phyloP scores from a whole-genome alignment of 345 rosid genomes.

The Odontarrhena argentea region DNA sequence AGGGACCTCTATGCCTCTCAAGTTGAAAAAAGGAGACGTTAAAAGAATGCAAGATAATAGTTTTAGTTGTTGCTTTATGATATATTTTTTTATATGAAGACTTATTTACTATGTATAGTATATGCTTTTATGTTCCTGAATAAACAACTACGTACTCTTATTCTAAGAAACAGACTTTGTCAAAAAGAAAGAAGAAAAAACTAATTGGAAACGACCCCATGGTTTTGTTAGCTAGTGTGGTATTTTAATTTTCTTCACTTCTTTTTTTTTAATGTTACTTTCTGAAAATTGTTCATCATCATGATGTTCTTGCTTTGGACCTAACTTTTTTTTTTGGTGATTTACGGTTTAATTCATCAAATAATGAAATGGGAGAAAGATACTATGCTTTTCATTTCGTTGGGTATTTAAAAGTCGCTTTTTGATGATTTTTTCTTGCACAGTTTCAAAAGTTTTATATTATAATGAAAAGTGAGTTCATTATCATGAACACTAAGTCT shows the following conservation, averaged over 20 bases:
- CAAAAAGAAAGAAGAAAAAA: background rate
- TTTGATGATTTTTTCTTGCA: constrained; percentile 37
- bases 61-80: background rate
- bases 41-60: constrained; percentile 15
- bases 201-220: constrained; percentile 11
- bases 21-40: constrained; percentile 4
- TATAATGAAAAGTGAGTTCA: constrained; percentile 7
- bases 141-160: constrained; percentile 7
- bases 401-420: constrained; percentile 38
- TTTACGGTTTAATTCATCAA: constrained; percentile 30
- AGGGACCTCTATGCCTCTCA: constrained; percentile 24
- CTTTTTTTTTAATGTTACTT: constrained; percentile 25
- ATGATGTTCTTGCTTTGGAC: constrained; percentile 35
- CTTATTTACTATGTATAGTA: background rate
- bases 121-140: constrained; percentile 16
- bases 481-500: background rate
- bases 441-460: constrained; percentile 5
- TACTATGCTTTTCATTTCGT: constrained; percentile 33
- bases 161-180: too few relatives aligned
- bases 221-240: constrained; percentile 28
- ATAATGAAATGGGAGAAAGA: constrained; percentile 35
- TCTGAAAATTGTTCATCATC: constrained; percentile 31
- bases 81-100: background rate
- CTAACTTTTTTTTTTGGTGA: constrained; percentile 25
- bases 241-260: constrained; percentile 20